phyloP scores from a whole-genome alignment of 192 early-diverging fungal genomes.

The Oehlia diaphana region DNA sequence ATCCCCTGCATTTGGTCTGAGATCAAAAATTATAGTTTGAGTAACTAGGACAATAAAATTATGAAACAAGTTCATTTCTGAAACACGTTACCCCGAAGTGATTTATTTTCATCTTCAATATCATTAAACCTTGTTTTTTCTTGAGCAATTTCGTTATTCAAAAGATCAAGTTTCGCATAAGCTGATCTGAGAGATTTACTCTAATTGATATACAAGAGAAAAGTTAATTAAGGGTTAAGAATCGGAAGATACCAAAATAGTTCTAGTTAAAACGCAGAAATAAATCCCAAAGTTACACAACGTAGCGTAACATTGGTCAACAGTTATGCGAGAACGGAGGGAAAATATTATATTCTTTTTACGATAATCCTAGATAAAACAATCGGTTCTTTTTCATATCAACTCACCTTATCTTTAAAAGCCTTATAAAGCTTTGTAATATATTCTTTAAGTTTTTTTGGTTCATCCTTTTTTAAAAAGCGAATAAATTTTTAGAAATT shows the following conservation, averaged over 20 bases:
- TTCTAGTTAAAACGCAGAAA: background rate
- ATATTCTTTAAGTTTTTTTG: slow-evolving; percentile 27
- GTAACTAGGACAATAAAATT: too few relatives aligned
- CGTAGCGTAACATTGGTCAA: background rate
- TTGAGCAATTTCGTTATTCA: slow-evolving; percentile 26
- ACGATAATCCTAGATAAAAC: background rate
- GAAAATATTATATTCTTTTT: background rate
- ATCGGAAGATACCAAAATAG: background rate
- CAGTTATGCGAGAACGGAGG: background rate
- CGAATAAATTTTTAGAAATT: background rate
- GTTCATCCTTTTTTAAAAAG: slow-evolving; percentile 11
- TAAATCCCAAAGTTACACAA: background rate
- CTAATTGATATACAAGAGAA: background rate
- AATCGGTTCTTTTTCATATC: background rate
- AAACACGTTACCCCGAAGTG: slow-evolving; percentile 22
- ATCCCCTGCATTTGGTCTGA: slow-evolving; percentile 29
- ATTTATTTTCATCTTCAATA: slow-evolving; percentile 33
- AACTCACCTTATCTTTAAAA: slow-evolving; percentile 23
- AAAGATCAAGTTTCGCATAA: slow-evolving; percentile 25
- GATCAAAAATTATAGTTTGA: background rate
- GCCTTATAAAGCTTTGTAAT: slow-evolving; percentile 21
- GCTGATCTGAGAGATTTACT: slow-evolving; percentile 18
- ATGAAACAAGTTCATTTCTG: background rate
- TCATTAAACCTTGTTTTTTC: slow-evolving; percentile 24
- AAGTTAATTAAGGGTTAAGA: background rate